Evolutionary conservation across 139 green algal species (phyloP).

Genomic region (Tetradesmus obliquus): DNA sequence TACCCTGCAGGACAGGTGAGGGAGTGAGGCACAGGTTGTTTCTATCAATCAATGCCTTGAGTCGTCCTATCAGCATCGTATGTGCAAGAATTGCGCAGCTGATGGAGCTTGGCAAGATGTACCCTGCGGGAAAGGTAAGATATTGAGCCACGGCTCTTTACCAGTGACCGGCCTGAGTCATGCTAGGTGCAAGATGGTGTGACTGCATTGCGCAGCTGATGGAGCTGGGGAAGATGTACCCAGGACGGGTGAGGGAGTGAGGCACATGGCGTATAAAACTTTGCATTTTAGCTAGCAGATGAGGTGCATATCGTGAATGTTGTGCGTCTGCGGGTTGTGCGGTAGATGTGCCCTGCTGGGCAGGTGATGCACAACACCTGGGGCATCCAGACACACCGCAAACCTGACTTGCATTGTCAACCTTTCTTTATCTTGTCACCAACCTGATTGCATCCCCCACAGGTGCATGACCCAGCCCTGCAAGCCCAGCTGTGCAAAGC

Average conservation of each 20-base stretch:
- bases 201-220: slow-evolving; percentile 67
- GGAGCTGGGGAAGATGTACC: slow-evolving; percentile 65
- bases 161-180: no score
- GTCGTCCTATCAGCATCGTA: no score
- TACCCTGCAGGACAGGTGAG: slow-evolving; percentile 51
- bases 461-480: slow-evolving; percentile 39
- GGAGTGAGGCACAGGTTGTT: no score
- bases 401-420: neutral
- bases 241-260: slow-evolving; percentile 19
- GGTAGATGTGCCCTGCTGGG: slow-evolving; percentile 41
- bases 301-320: neutral
- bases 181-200: no score
- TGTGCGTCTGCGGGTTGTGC: slow-evolving; percentile 71
- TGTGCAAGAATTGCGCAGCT: slow-evolving; percentile 62
- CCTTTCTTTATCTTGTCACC: no score
- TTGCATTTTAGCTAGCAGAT: no score
- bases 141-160: neutral
- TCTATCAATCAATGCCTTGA: no score
- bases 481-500: neutral
- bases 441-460: neutral
- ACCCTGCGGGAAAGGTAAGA: neutral
- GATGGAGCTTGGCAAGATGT: slow-evolving; percentile 64
- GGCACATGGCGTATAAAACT: no score
- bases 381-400: no score
- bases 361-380: neutral